A percentile compares a stretch with the other conserved stretches of the same genome.
phyloP scores from a whole-genome alignment of 345 rosid species.

The Lepidium aucheri region DNA sequence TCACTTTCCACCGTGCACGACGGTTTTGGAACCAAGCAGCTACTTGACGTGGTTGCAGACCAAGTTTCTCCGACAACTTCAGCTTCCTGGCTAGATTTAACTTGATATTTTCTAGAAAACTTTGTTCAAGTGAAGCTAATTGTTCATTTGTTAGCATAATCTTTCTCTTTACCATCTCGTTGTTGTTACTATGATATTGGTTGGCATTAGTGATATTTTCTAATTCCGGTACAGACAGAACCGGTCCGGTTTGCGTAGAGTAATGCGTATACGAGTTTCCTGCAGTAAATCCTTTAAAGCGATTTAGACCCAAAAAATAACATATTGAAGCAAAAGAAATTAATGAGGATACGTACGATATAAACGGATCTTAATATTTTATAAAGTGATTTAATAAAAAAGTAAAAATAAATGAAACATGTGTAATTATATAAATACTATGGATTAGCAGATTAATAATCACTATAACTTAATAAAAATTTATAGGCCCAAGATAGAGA shows the following conservation, averaged over 20 bases:
- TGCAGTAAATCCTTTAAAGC: background rate
- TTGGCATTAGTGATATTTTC: background rate
- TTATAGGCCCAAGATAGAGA: too few species aligned
- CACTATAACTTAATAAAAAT: too few species aligned
- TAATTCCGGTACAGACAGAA: slow-evolving; percentile 22
- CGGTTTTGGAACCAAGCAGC: slow-evolving; percentile 81
- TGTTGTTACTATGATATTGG: slow-evolving; percentile 15
- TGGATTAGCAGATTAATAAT: too few species aligned
- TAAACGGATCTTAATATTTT: background rate
- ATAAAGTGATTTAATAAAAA: too few species aligned
- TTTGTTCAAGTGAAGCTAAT: slow-evolving; percentile 52
- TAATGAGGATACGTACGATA: background rate
- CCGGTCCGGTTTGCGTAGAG: slow-evolving; percentile 20
- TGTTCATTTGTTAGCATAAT: slow-evolving; percentile 49
- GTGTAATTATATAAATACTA: too few species aligned
- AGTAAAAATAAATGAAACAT: background rate
- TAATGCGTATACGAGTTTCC: slow-evolving; percentile 26
- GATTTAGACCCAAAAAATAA: background rate
- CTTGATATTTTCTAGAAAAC: slow-evolving; percentile 70
- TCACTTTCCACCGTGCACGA: slow-evolving; percentile 70
- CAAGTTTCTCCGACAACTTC: slow-evolving; percentile 62
- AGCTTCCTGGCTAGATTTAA: slow-evolving; percentile 64
- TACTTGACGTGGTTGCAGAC: slow-evolving; percentile 66
- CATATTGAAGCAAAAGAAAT: background rate
- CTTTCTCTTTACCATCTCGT: slow-evolving; percentile 33